A percentile compares a stretch with the other conserved stretches of the same genome.
Conservation (phyloP, 1,284 basidiomycete genomes). For the Chalciporus sp. region DNA sequence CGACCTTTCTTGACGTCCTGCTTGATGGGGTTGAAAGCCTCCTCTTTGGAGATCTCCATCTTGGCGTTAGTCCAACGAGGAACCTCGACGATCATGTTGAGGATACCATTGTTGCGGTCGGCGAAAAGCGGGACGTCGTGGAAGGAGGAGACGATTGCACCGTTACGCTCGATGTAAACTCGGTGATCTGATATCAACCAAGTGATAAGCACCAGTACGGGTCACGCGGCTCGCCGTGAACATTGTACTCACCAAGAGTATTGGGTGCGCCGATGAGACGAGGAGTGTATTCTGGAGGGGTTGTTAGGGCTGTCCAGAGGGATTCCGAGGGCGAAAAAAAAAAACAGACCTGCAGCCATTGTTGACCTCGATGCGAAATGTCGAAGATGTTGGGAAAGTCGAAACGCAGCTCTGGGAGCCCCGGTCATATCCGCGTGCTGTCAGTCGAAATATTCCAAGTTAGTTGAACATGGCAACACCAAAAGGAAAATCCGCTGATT, state of each 20-base stretch:
- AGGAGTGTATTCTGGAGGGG: conserved; percentile 61
- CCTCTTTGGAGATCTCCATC: conserved; percentile 98
- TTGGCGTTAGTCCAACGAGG: conserved; percentile 99
- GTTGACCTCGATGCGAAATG: conserved; percentile 45
- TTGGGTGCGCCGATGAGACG: conserved; percentile 87
- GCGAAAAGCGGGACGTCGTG: conserved; percentile 97
- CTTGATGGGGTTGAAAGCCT: conserved; percentile 98
- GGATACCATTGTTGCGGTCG: conserved; percentile 89
- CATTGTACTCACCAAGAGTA: conserved; percentile 75
- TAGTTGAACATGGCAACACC: background rate
- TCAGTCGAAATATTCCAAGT: background rate
- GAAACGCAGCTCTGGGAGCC: conserved; percentile 37
- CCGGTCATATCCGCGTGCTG: conserved; percentile 32
- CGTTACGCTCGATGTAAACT: conserved; percentile 90
- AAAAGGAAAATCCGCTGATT: conserved; percentile 4
- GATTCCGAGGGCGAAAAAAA: background rate
- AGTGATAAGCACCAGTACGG: conserved; percentile 17
- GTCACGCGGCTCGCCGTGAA: background rate
- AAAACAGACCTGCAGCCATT: conserved; percentile 60
- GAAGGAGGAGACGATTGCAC: conserved; percentile 86
- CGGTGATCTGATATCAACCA: conserved; percentile 75
- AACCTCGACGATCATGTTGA: conserved; percentile 99
- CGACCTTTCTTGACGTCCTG: conserved; percentile 98
- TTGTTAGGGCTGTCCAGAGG: conserved; percentile 10
- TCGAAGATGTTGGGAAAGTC: conserved; percentile 62